Base-by-base conservation (phyloP, 2,329 filamentous ascomycete genomes). In the Trichoderma sp. region DNA sequence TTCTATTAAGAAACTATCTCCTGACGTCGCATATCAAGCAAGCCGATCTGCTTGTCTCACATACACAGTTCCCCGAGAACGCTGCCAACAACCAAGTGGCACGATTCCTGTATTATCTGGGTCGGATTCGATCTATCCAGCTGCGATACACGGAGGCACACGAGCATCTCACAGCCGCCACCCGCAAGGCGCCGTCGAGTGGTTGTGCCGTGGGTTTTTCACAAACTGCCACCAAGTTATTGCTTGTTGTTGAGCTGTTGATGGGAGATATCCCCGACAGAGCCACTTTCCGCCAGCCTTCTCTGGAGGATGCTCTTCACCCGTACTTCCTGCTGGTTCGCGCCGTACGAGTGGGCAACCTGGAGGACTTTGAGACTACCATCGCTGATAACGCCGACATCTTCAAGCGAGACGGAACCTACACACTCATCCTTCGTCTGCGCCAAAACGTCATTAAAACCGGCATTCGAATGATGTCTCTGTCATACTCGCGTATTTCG, bases 371-470 rank as follows among this genome's bases (percentile, higher is more conserved):
- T 80, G 87, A 97, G 80, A 93, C 90, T 73, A 90, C 92, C 56
- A 94, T 98, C 71, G 91, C 92, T 75, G 87, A 90, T 61, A 90
- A 97, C 78, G 90, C 91, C 69, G 89, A 92, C 56, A 91, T 90
- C 13, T 99, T 98, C 89, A 91, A 93, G 77, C 91, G 92, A 73
- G 96, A 99, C 79, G 93, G 93, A 69, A 98, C 95, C 24, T 98
- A 98, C 84, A 97, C 94, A 13, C 86, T 99, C 69, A 96, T 98
- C 75, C 87, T 98, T 72, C 94, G 96, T 72, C 87, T 99, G 71
- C 91, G 96, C 75, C 96, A 99, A 82, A 99, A 99, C 78, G 96
- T 99, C 77, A 98, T 99, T 88, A 97, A 97, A 86, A 99, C 96
- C 4, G 96, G 96, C 73, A 97, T 99, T 72, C 93, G 96, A 75